Evolutionary conservation across 768 basidiomycete species (phyloP), one percentile per base, ranked within the genome.

Genomic region (Pulveroboletus frians): DNA sequence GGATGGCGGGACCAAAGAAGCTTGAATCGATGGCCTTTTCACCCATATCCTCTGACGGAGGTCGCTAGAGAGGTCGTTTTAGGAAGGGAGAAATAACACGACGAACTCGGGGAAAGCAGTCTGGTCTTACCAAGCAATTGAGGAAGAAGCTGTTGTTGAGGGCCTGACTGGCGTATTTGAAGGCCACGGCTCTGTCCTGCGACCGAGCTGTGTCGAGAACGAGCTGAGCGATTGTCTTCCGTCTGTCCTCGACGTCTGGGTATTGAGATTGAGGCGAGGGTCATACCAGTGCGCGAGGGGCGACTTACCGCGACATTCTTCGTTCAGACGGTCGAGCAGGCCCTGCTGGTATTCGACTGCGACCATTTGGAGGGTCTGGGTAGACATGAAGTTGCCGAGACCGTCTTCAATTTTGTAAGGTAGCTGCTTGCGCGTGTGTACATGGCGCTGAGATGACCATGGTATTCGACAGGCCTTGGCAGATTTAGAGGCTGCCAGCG

Each of bases 131-230:
- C 34, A 99, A 75, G 49, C 76, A 76, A 56, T 89, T 79, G 26
- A 99, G 77, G 76, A 98, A 98, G 78, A 91, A 98, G 58, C 84
- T 83, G 68, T 96, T 98, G 72, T 98, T 99, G 53, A 97, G 73
- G 5, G 95, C 90, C 40, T 91, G 79, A 54, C 87, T 87, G 4
- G 94, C 92, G 62, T 94, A 92, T 69, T 89, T 95, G 69, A 93
- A 98, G 21, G 81, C 80, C 45, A 94, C 69, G 1, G 81, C 76
- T 45, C 81, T 70, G 20, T 78, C 71, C 37, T 78, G 78, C 27
- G 80, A 70, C 14, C 71, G 59, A 0, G 91, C 79, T 9, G 86
- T 80, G 31, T 76, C 75, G 29, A 90, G 75, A 21, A 95, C 77
- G 20, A 86, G 87, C 61, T 92, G 82, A 0, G 78, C 76, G 29